A percentile compares a stretch with the other conserved stretches of the same genome.
These are phyloP conservation scores for Flammula alnicola DNA, from an alignment of 1,284 basidiomycete species.

Conservation along the genomic window DNA sequence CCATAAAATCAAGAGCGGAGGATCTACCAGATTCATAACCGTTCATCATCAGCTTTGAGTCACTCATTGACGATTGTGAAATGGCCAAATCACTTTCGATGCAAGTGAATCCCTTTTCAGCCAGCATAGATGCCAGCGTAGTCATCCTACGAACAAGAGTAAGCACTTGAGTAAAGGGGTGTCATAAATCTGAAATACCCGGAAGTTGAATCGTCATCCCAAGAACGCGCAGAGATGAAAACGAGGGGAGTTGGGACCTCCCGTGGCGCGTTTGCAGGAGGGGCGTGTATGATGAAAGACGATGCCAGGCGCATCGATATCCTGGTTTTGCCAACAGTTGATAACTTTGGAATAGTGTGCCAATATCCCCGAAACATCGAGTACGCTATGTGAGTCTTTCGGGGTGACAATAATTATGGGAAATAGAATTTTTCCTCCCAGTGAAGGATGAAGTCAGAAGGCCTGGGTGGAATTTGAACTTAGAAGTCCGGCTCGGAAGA, in stretches of 20 bases:
- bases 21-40: slow-evolving; percentile 44
- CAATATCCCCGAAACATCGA: slow-evolving; percentile 15
- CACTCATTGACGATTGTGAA: slow-evolving; percentile 29
- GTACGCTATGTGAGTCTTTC: slow-evolving; percentile 12
- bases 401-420: too few species aligned
- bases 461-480: too few species aligned
- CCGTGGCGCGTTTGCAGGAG: slow-evolving; percentile 46
- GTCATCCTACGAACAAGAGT: slow-evolving; percentile 38
- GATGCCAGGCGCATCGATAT: slow-evolving; percentile 25
- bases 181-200: slow-evolving; percentile 33
- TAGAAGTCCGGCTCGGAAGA: too few species aligned
- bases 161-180: slow-evolving; percentile 10
- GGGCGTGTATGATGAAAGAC: slow-evolving; percentile 41
- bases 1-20: background rate
- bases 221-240: slow-evolving; percentile 46
- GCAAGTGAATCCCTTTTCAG: slow-evolving; percentile 63
- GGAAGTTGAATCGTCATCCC: slow-evolving; percentile 40
- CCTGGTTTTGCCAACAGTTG: slow-evolving; percentile 1
- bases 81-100: slow-evolving; percentile 56
- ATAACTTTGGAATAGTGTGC: slow-evolving; percentile 11
- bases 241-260: slow-evolving; percentile 58
- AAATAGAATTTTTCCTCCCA: too few species aligned
- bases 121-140: slow-evolving; percentile 49
- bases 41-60: slow-evolving; percentile 41
- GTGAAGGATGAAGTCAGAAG: background rate